Evolutionary conservation across 1,139 yeast genomes (phyloP), one percentile per base, ranked within the genome.

Genomic region (Geotrichum candidum): DNA sequence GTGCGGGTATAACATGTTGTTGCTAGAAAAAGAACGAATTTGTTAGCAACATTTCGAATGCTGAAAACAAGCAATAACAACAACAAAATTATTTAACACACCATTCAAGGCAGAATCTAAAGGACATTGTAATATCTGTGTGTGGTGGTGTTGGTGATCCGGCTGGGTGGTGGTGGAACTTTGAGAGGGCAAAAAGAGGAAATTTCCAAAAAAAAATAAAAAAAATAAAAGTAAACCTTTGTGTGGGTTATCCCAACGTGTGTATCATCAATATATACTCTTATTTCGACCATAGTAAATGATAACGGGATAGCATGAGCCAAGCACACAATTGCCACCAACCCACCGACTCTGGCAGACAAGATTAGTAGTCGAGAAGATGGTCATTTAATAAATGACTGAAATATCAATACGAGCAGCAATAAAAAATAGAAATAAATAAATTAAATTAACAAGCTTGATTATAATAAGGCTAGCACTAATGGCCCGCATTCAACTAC

Each of bases 1-100:
- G 69, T 90, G 86, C n/a, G 99, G 99, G 74, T 94, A 95, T 77
- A 94, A 83, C 99, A 94, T 92, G 74, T 95, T 95, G 81, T 95
- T 95, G 83, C 88, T 73, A 45, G 38, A 55, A 15, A 51, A n/a
- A n/a, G n/a, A 41, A n/a, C n/a, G 18, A 41, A 38, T 38, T 15
- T 38, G 64, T 64, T 63, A 65, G 45, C 11, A 23, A 18, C 7
- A 53, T 22, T 38, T 18, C 2, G 15, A 48, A 6, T 13, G 18
- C 18, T 18, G 18, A 18, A 18, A 18, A 18, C 18, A 18, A 18
- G 18, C 18, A 18, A 18, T 18, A 18, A 18, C 18, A 23, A 35
- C 22, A n/a, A 38, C 2, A 15, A 4, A 9, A 41, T 6, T 2
- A 2, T 11, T n/a, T 29, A 10, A 72, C 79, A 55, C 65, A 80